Percentiles rank a stretch among this genome's conserved stretches.
Evolutionary conservation across 192 early-diverging fungal genomes (phyloP).

Genomic region (Coemansia sp.): DNA sequence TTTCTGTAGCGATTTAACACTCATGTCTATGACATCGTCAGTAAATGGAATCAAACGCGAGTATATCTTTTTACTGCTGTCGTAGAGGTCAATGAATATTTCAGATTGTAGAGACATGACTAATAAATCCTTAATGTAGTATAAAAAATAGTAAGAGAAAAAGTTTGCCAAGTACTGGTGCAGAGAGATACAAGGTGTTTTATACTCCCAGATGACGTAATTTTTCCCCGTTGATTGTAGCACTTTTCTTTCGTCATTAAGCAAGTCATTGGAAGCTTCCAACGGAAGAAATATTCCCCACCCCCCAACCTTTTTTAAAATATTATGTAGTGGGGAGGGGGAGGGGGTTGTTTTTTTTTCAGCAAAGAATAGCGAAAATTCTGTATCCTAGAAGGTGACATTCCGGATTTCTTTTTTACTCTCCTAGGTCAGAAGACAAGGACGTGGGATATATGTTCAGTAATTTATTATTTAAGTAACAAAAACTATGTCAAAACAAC

Average conservation of each 20-base stretch:
- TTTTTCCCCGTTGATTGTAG: neutral
- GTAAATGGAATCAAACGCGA: neutral
- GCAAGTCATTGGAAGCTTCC: neutral
- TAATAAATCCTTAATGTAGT: neutral
- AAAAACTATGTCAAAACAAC: neutral
- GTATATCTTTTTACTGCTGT: neutral
- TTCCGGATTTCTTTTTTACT: too few species aligned
- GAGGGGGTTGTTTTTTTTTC: too few species aligned
- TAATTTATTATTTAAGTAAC: too few species aligned
- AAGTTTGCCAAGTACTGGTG: neutral
- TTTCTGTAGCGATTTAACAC: neutral
- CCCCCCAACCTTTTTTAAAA: neutral
- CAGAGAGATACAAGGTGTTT: too few species aligned
- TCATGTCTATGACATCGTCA: neutral
- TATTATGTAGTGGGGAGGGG: too few species aligned
- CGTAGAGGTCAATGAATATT: neutral
- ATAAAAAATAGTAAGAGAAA: neutral
- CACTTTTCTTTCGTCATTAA: neutral
- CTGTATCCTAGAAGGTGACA: too few species aligned
- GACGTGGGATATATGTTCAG: too few species aligned
- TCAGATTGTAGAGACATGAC: neutral
- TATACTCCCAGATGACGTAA: too few species aligned
- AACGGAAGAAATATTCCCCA: neutral
- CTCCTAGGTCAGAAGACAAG: too few species aligned
- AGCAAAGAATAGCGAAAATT: too few species aligned